These are phyloP conservation scores for Aureobasidium subglaciale DNA, from an alignment of 2,329 filamentous ascomycete species.

Conservation along the genomic window DNA sequence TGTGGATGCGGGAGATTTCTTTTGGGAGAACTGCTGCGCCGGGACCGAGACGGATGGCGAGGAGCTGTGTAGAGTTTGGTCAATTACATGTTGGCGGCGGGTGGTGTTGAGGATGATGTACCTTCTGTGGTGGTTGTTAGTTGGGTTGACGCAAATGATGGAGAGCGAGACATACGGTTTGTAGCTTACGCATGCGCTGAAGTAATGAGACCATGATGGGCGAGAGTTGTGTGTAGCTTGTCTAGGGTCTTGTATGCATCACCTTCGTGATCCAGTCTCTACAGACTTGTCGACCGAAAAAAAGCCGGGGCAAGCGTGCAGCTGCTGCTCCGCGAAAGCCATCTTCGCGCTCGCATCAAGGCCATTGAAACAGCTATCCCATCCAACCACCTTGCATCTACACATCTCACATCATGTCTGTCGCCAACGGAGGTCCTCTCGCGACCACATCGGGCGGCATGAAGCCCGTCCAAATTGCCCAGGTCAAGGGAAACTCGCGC, in stretches of 20 bases:
- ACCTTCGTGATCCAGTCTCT: not conserved
- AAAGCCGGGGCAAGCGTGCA: no score
- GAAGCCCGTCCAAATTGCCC: constrained; percentile 29
- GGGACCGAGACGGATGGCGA: constrained; percentile 69
- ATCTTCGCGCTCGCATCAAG: no score
- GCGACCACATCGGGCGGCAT: constrained; percentile 21
- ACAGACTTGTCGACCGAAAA: no score
- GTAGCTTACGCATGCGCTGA: constrained; percentile 67
- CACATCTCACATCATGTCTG: constrained; percentile 8
- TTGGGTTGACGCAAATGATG: not conserved
- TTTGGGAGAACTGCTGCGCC: constrained; percentile 76
- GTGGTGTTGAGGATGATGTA: constrained; percentile 4
- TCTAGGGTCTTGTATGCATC: not conserved
- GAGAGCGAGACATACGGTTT: constrained; percentile 50
- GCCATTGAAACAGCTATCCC: not conserved
- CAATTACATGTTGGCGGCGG: constrained; percentile 19
- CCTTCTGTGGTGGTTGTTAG: constrained; percentile 16
- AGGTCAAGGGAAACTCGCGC: constrained; percentile 44
- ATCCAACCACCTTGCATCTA: not conserved
- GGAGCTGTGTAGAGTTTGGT: constrained; percentile 47
- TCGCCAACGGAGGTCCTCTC: constrained; percentile 9
- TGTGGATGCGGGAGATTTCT: constrained; percentile 65
- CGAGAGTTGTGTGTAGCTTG: not conserved
- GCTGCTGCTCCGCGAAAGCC: no score
- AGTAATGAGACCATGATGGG: constrained; percentile 50